A percentile compares a stretch with the other conserved stretches of the same genome.
Evolutionary conservation across 2,329 filamentous ascomycete species (phyloP).

Genomic region (Ophiosphaerella herpotricha): DNA sequence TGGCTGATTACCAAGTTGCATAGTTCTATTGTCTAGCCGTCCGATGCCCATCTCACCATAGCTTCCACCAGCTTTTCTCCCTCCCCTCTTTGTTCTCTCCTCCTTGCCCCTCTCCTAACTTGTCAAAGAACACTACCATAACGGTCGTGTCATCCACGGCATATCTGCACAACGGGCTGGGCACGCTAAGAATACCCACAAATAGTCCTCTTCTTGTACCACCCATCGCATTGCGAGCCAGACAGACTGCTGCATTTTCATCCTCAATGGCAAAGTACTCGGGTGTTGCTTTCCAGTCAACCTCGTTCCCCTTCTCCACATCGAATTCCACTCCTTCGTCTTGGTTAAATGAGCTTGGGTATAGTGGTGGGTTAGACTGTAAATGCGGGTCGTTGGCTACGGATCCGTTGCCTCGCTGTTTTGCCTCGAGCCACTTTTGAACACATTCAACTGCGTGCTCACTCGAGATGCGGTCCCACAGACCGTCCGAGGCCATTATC

Average conservation of each 20-base stretch:
- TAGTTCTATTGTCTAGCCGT: too few species aligned
- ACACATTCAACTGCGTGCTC: slow-evolving; percentile 64
- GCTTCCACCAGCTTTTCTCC: slow-evolving; percentile 11
- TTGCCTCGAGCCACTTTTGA: slow-evolving; percentile 57
- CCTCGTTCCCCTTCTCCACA: slow-evolving; percentile 39
- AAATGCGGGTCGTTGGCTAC: slow-evolving; percentile 23
- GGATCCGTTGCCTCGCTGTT: slow-evolving; percentile 28
- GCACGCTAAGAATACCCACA: slow-evolving; percentile 43
- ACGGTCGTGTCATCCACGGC: slow-evolving; percentile 59
- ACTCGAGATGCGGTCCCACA: slow-evolving; percentile 66
- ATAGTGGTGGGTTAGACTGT: slow-evolving; percentile 8
- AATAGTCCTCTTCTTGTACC: slow-evolving; percentile 51
- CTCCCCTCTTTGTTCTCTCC: too few species aligned
- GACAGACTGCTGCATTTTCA: slow-evolving; percentile 57
- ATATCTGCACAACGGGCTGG: slow-evolving; percentile 41
- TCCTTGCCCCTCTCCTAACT: slow-evolving; percentile 8
- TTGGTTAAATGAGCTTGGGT: slow-evolving; percentile 9
- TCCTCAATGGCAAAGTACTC: slow-evolving; percentile 57
- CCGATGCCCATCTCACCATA: neutral
- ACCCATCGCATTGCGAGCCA: slow-evolving; percentile 59
- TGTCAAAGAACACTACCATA: slow-evolving; percentile 60
- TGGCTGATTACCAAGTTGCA: too few species aligned
- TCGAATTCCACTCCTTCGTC: slow-evolving; percentile 44
- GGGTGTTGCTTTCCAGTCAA: slow-evolving; percentile 49
- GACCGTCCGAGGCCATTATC: slow-evolving; percentile 68